Percentiles rank a stretch among this genome's conserved stretches.
These are phyloP conservation scores for Leptodontidium sp. DNA, from an alignment of 2,329 filamentous ascomycete species.

Conservation along the genomic window DNA sequence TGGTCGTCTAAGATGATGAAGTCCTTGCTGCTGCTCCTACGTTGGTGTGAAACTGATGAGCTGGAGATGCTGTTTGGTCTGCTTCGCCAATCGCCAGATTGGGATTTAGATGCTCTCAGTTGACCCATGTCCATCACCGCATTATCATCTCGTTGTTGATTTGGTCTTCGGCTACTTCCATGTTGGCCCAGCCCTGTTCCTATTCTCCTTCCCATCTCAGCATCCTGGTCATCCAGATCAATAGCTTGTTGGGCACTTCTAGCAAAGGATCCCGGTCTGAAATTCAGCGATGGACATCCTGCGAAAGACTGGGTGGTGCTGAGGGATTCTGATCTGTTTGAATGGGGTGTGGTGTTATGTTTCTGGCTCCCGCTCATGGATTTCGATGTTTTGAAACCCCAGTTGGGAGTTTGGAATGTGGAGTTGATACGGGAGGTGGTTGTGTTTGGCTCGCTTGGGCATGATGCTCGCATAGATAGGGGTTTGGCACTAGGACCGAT, in stretches of 20 bases:
- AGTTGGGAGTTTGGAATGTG: constrained; percentile 8
- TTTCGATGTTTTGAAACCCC: background rate
- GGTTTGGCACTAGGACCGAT: background rate
- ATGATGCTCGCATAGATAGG: background rate
- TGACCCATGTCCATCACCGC: background rate
- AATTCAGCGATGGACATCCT: constrained; percentile 1
- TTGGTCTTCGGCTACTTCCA: background rate
- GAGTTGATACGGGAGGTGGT: constrained; percentile 1
- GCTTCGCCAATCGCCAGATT: background rate
- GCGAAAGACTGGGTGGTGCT: background rate
- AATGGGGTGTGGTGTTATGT: background rate
- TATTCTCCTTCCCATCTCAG: background rate
- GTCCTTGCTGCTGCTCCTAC: background rate
- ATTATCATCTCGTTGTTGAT: background rate
- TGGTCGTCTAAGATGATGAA: background rate
- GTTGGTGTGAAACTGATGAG: background rate
- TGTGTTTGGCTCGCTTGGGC: background rate
- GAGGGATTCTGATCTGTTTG: constrained; percentile 8
- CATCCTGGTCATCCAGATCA: constrained; percentile 4
- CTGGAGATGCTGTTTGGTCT: background rate
- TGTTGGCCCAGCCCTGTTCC: background rate
- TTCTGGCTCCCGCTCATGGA: background rate
- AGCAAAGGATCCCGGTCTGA: background rate
- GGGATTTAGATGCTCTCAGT: background rate
- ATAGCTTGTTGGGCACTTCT: constrained; percentile 16